Evolutionary conservation across 2,329 filamentous ascomycete genomes (phyloP).

Genomic region (Triangularia setosa): DNA sequence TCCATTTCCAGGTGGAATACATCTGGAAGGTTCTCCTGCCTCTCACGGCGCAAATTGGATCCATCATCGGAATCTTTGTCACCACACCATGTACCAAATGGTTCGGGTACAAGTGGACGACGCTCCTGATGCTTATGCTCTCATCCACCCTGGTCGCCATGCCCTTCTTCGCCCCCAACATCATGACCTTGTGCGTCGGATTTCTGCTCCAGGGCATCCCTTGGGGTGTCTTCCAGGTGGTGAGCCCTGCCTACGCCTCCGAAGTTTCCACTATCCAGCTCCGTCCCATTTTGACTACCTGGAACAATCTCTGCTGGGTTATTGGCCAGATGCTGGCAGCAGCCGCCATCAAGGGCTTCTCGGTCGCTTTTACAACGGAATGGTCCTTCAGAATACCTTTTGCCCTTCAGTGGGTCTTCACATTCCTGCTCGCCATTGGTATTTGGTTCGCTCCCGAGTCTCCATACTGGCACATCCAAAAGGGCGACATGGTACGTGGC

Average conservation of each 20-base stretch:
- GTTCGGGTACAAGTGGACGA: constrained; percentile 20
- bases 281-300: constrained; percentile 50
- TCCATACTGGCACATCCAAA: constrained; percentile 43
- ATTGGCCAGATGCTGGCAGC: constrained; percentile 48
- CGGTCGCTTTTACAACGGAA: constrained; percentile 29
- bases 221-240: constrained; percentile 50
- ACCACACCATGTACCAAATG: constrained; percentile 7
- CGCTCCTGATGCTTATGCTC: constrained; percentile 16
- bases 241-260: constrained; percentile 51
- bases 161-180: constrained; percentile 20
- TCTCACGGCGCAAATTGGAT: constrained; percentile 21
- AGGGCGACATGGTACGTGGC: constrained; percentile 7
- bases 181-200: constrained; percentile 15
- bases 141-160: constrained; percentile 13
- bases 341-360: constrained; percentile 38
- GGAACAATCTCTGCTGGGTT: constrained; percentile 56
- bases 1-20: constrained; percentile 13
- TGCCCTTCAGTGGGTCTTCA: constrained; percentile 23
- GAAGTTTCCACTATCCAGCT: constrained; percentile 48
- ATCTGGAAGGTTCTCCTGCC: constrained; percentile 19
- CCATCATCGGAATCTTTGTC: constrained; percentile 20
- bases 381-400: constrained; percentile 34
- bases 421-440: constrained; percentile 11
- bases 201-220: constrained; percentile 40
- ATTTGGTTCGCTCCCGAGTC: constrained; percentile 18